These are phyloP conservation scores for Populus hybrid DNA, from an alignment of 441 rosid genomes.

Conservation along the genomic window DNA sequence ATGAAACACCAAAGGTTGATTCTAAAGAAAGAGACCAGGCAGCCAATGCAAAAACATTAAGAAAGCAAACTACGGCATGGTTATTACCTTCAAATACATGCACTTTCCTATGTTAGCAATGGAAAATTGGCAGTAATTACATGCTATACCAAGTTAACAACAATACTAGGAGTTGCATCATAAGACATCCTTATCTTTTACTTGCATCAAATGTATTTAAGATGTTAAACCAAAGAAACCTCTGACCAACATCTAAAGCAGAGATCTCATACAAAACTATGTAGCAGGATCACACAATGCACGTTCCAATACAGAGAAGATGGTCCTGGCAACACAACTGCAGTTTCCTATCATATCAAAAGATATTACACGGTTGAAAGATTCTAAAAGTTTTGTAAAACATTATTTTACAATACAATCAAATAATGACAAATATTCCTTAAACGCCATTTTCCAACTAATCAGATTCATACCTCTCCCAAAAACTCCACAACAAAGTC, in stretches of 20 bases:
- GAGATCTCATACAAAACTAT: background rate
- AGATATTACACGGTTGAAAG: background rate
- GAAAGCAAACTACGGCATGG: background rate
- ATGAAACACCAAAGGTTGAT: constrained; percentile 1
- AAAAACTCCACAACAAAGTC: constrained; percentile 98
- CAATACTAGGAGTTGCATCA: background rate
- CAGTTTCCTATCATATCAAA: background rate
- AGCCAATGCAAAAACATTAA: background rate
- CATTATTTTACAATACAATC: background rate
- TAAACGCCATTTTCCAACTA: constrained; percentile 6
- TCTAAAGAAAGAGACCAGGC: background rate
- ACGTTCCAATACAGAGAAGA: background rate
- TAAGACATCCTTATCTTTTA: background rate
- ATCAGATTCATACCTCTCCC: constrained; percentile 79
- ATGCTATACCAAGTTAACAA: background rate
- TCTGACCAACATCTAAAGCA: background rate
- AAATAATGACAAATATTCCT: background rate
- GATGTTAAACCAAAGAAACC: background rate
- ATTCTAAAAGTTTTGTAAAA: background rate
- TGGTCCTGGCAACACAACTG: background rate
- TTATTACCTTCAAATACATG: background rate
- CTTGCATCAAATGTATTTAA: background rate
- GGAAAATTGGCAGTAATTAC: background rate
- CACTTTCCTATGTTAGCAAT: background rate
- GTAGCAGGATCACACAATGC: constrained; percentile 3